Evolutionary conservation across 805 yeast genomes (phyloP).

Genomic region (Ogataea parapolymorpha): DNA sequence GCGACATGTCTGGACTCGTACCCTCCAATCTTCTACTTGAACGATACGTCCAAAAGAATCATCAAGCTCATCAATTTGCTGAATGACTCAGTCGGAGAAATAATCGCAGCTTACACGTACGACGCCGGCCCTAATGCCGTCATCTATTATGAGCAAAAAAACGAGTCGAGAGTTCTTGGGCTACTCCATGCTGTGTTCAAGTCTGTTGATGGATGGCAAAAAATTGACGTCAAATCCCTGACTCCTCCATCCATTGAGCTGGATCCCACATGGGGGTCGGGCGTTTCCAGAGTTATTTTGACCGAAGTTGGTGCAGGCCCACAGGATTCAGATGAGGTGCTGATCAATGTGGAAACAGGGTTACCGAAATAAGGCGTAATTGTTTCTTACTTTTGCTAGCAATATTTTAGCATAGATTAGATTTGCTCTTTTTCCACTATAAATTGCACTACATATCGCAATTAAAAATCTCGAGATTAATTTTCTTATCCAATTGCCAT

Average conservation of each 20-base stretch:
- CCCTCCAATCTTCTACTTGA: slow-evolving; percentile 94
- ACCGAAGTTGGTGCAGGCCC: slow-evolving; percentile 92
- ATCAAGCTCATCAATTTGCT: slow-evolving; percentile 75
- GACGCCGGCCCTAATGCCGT: slow-evolving; percentile 99
- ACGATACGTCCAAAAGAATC: slow-evolving; percentile 82
- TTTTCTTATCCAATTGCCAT: neutral
- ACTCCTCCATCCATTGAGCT: slow-evolving; percentile 20
- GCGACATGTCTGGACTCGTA: slow-evolving; percentile 94
- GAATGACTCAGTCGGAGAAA: slow-evolving; percentile 62
- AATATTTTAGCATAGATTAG: neutral
- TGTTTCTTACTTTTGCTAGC: slow-evolving; percentile 1
- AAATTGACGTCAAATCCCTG: slow-evolving; percentile 18
- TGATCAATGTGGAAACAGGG: slow-evolving; percentile 58
- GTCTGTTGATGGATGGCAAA: slow-evolving; percentile 67
- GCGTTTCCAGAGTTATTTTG: slow-evolving; percentile 79
- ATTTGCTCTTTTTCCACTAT: neutral
- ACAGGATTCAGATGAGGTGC: slow-evolving; percentile 49
- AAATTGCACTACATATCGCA: neutral
- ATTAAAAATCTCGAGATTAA: neutral
- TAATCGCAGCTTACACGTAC: slow-evolving; percentile 91
- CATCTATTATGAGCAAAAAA: slow-evolving; percentile 74
- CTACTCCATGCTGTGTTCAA: slow-evolving; percentile 60
- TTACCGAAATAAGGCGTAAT: slow-evolving; percentile 43
- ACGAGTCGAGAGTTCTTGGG: slow-evolving; percentile 73
- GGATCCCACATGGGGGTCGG: slow-evolving; percentile 37